These are phyloP conservation scores for Linnemannia elongata DNA, from an alignment of 192 early-diverging fungal species.

Conservation along the genomic window DNA sequence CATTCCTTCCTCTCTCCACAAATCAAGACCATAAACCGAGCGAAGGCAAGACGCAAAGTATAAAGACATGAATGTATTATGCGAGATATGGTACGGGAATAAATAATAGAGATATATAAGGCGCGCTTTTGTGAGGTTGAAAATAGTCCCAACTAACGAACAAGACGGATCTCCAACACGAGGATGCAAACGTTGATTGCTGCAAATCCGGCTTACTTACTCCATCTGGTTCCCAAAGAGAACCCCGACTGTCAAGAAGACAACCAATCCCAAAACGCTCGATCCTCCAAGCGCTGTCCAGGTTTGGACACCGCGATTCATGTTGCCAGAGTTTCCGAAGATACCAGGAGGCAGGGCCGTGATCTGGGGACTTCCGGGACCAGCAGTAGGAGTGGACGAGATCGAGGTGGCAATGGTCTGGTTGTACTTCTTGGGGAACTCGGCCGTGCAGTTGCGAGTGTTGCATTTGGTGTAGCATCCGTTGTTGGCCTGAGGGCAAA, in stretches of 20 bases:
- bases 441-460: constrained; percentile 31
- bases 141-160: too few relatives aligned
- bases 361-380: neutral
- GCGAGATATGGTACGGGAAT: neutral
- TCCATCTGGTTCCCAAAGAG: constrained; percentile 35
- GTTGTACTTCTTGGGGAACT: constrained; percentile 54
- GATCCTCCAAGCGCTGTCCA: constrained; percentile 39
- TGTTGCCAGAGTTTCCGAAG: constrained; percentile 26
- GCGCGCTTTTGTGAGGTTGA: too few relatives aligned
- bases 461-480: constrained; percentile 36
- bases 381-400: constrained; percentile 14
- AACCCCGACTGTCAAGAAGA: constrained; percentile 43
- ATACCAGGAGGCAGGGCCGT: constrained; percentile 33
- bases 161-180: neutral
- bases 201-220: neutral
- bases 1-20: neutral
- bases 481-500: constrained; percentile 31
- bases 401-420: constrained; percentile 41
- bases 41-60: neutral
- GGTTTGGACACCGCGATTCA: neutral
- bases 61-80: neutral
- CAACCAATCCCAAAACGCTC: constrained; percentile 41
- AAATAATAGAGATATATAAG: neutral
- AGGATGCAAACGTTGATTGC: neutral
- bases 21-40: neutral